Percentiles rank a stretch among this genome's conserved stretches.
These are phyloP conservation scores for Pistacia atlantica DNA, from an alignment of 345 rosid genomes.

Conservation along the genomic window DNA sequence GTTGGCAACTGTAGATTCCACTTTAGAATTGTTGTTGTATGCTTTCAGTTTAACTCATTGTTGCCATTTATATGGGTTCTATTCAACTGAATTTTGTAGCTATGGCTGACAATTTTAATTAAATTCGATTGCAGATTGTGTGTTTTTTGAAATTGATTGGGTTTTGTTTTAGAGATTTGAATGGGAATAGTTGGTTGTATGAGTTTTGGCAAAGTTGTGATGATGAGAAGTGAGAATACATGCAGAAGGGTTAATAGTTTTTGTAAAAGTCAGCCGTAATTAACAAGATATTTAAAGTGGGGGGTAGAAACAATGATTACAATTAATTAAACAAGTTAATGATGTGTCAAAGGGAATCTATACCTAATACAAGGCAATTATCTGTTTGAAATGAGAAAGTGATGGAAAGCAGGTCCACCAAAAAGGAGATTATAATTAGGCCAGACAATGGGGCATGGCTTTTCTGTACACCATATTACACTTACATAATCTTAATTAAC, in stretches of 20 bases:
- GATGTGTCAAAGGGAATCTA: constrained; percentile 29
- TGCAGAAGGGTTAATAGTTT: no score
- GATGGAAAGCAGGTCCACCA: constrained; percentile 32
- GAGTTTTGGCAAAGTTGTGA: not conserved
- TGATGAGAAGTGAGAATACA: not conserved
- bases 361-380: constrained; percentile 20
- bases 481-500: constrained; percentile 5
- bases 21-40: constrained; percentile 8
- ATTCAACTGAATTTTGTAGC: no score
- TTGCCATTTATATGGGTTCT: no score
- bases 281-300: no score
- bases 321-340: not conserved
- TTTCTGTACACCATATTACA: constrained; percentile 20
- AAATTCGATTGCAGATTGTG: no score
- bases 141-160: no score
- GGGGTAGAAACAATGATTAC: not conserved
- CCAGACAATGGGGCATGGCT: constrained; percentile 42
- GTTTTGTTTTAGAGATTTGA: not conserved
- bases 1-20: not conserved
- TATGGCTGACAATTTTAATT: no score
- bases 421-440: constrained; percentile 26
- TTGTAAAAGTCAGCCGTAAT: no score
- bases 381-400: constrained; percentile 1
- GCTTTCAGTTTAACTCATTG: no score
- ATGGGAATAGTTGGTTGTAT: not conserved